phyloP scores from a whole-genome alignment of 371 early-diverging fungal species.

The Capniomyces stellatus region DNA sequence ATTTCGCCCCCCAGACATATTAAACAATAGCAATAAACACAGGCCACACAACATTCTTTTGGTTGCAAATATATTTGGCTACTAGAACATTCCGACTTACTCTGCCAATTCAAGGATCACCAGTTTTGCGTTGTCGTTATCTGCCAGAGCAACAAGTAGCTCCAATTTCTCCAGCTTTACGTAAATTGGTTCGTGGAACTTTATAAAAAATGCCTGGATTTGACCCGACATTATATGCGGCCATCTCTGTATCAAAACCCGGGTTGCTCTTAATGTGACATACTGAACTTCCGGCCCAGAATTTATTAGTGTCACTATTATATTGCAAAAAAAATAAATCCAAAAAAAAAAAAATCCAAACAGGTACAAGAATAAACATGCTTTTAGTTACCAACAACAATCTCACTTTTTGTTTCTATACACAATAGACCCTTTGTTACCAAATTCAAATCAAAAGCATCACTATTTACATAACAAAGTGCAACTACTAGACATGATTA shows the following conservation, averaged over 20 bases:
- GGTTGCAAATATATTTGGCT: no score
- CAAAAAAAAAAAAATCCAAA: not conserved
- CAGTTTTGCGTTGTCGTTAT: conserved; percentile 69
- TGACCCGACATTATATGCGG: conserved; percentile 77
- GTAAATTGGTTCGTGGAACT: conserved; percentile 96
- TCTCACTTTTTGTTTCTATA: no score
- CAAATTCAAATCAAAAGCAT: no score
- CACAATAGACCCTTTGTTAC: no score
- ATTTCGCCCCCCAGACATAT: no score
- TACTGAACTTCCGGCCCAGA: conserved; percentile 90
- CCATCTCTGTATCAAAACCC: conserved; percentile 81
- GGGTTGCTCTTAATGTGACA: conserved; percentile 87
- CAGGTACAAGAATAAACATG: not conserved
- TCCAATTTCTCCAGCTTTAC: conserved; percentile 94
- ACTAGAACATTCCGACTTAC: not conserved
- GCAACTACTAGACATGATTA: no score
- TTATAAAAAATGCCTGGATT: conserved; percentile 91
- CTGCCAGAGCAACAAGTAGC: conserved; percentile 74
- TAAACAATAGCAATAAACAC: no score
- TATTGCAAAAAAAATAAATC: not conserved
- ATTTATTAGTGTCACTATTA: conserved; percentile 69
- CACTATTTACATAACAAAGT: no score
- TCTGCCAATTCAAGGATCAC: conserved; percentile 84
- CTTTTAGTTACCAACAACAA: conserved; percentile 23
- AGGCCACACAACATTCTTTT: no score